Evolutionary conservation across 306 rosid species (phyloP).

Genomic region (Cicer cuneatum): DNA sequence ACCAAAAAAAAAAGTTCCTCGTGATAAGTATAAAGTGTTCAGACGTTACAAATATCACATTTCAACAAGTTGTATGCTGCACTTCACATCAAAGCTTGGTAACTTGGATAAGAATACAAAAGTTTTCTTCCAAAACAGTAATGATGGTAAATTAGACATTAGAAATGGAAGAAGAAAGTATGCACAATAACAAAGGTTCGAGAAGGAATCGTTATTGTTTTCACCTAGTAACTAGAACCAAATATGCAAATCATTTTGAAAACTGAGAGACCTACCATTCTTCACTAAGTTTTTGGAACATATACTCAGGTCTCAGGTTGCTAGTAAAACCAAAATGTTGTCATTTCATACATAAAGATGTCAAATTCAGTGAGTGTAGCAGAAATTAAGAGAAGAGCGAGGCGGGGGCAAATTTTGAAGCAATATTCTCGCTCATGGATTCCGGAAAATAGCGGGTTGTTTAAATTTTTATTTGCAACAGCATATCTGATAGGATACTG

Average conservation of each 20-base stretch:
- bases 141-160: conserved; percentile 14
- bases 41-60: conserved; percentile 15
- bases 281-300: conserved; percentile 3
- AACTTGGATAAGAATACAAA: neutral
- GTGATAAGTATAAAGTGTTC: neutral
- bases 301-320: neutral
- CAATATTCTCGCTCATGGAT: no score
- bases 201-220: neutral
- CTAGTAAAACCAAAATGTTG: neutral
- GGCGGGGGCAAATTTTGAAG: conserved; percentile 3
- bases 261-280: conserved; percentile 10
- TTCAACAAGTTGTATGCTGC: neutral
- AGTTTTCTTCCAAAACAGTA: conserved; percentile 2
- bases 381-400: conserved; percentile 1
- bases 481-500: neutral
- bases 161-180: conserved; percentile 25
- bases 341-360: neutral
- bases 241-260: conserved; percentile 29
- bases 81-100: conserved; percentile 5
- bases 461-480: neutral
- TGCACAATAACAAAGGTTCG: conserved; percentile 3
- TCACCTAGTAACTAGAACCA: conserved; percentile 7
- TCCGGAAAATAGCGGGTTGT: no score
- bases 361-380: neutral
- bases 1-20: neutral